These are phyloP conservation scores for Fremontodendron californicum DNA, from an alignment of 345 rosid species.

Conservation along the genomic window DNA sequence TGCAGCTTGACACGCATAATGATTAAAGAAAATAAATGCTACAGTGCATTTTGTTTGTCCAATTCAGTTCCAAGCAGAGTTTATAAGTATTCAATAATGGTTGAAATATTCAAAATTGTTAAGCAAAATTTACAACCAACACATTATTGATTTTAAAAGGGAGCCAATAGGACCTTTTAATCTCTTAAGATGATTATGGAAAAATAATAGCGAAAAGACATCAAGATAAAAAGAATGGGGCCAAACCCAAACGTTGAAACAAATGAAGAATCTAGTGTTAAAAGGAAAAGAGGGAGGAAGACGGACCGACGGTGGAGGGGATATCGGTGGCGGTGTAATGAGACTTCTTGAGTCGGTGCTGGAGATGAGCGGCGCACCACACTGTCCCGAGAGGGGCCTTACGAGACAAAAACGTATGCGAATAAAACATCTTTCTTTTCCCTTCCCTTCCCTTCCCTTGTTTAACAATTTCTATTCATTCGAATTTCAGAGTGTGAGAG, in stretches of 20 bases:
- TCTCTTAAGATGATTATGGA: neutral
- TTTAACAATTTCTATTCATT: neutral
- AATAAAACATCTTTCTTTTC: constrained; percentile 54
- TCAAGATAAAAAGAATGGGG: neutral
- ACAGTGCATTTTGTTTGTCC: neutral
- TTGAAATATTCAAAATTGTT: neutral
- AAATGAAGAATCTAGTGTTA: neutral
- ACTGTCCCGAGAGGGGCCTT: constrained; percentile 80
- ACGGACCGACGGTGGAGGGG: constrained; percentile 65
- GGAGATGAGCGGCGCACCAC: constrained; percentile 88
- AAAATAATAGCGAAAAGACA: neutral
- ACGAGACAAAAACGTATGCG: constrained; percentile 63
- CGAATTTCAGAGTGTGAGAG: neutral
- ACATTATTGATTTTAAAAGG: neutral
- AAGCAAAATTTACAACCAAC: neutral
- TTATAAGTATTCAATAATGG: neutral
- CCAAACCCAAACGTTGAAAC: neutral
- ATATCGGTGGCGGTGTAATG: constrained; percentile 73
- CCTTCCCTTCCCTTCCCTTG: neutral
- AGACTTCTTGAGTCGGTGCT: constrained; percentile 72
- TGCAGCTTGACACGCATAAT: neutral
- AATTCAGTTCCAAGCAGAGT: neutral
- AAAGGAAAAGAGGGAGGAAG: neutral
- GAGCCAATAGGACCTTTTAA: neutral
- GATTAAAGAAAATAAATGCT: neutral